Base-by-base conservation (phyloP, 805 yeast species). In the Lipomyces lipofer region DNA sequence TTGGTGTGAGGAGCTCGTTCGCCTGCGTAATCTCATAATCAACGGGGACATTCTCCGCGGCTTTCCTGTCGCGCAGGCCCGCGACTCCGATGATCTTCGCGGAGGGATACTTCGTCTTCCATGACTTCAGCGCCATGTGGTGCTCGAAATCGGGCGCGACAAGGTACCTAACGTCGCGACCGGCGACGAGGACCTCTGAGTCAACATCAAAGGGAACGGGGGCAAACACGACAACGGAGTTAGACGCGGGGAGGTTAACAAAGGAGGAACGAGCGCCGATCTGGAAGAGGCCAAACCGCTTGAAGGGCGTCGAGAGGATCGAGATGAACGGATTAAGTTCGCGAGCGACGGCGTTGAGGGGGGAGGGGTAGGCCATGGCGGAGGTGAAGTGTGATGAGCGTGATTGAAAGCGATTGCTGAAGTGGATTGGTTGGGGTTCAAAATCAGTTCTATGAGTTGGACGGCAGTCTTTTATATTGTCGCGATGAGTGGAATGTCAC, bases 111-210 rank as follows among this genome's bases (percentile, higher is more conserved):
- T 69, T 67, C 17, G 73, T 71, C 64, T 79, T 78, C 69, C 84
- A 78, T 10, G 79, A 76, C 29, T 69, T 65, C 17, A 84, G 79
- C 3, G 85, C 86, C 80, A 85, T 70, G 1, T 86, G 82, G 64
- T 85, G 90, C 62, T 82, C 86, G 28, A 60, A 64, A 63, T 85
- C 88, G 2, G 89, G 88, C 44, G 85, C 75, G 43, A 85, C 73
- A 36, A 82, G 71, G 59, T 67, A 68, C 42, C 46, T 56, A 46
- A 68, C 69, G 4, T 42, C 25, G 19, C 49, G 44, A 13, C 42
- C 33, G 19, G 39, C 56, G 21, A 56, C 46, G n/a, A 56, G 27
- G 7, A 21, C 46, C 27, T 45, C 62, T 5, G 64, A 43, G 6
- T 60, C 61, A 7, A 15, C 38, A 8, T 17, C 49, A 38, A 15